phyloP scores from a whole-genome alignment of 2,329 filamentous ascomycete genomes.

The Arthrinium puccinioides region DNA sequence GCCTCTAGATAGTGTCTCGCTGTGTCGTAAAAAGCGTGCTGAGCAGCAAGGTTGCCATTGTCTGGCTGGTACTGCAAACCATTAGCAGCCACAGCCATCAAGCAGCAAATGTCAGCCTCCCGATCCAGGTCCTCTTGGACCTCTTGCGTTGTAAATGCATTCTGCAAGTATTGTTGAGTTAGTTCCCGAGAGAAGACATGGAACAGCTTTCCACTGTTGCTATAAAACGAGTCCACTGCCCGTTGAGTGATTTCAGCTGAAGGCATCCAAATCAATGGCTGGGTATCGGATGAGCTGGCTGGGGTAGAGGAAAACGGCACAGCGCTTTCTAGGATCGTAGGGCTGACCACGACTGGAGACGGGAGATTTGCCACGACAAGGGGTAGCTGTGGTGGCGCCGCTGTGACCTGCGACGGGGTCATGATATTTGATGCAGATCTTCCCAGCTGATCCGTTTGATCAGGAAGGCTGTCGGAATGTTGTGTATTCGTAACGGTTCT shows the following conservation, averaged over 20 bases:
- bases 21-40: slow-evolving; percentile 16
- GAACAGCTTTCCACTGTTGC: slow-evolving; percentile 17
- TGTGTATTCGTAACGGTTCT: not conserved
- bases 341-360: too few species aligned
- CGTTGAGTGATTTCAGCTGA: slow-evolving; percentile 9
- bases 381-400: too few species aligned
- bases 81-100: slow-evolving; percentile 18
- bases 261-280: slow-evolving; percentile 12
- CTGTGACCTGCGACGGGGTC: not conserved
- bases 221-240: slow-evolving; percentile 19
- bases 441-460: too few species aligned
- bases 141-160: slow-evolving; percentile 11
- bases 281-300: not conserved
- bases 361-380: not conserved
- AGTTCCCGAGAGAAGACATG: slow-evolving; percentile 20
- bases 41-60: slow-evolving; percentile 8
- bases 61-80: slow-evolving; percentile 18
- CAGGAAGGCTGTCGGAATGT: not conserved
- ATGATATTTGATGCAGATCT: not conserved
- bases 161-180: slow-evolving; percentile 7
- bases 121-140: slow-evolving; percentile 3
- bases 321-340: too few species aligned
- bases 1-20: slow-evolving; percentile 18
- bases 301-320: too few species aligned
- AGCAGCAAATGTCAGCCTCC: slow-evolving; percentile 15